These are phyloP conservation scores for Peniophora sp. DNA, from an alignment of 1,284 basidiomycete genomes.

Conservation along the genomic window DNA sequence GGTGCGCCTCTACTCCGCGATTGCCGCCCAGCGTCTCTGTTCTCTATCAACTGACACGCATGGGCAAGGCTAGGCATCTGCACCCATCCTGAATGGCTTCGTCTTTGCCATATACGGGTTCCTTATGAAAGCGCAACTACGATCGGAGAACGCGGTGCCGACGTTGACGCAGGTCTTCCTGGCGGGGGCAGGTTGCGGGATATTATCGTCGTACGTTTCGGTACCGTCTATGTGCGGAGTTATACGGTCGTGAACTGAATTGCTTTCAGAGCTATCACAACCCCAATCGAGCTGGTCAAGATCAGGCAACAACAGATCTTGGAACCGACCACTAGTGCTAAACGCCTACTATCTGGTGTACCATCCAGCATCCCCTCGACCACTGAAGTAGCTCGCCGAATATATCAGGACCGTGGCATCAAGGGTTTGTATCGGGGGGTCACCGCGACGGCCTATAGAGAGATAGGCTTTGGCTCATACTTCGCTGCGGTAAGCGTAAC, in stretches of 20 bases:
- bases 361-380: conserved; percentile 24
- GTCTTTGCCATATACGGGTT: conserved; percentile 72
- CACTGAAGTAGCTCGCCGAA: conserved; percentile 40
- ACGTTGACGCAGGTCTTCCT: conserved; percentile 63
- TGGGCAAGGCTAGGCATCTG: conserved; percentile 39
- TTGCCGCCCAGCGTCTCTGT: no score
- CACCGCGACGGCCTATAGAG: conserved; percentile 62
- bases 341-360: conserved; percentile 10
- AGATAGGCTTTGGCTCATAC: conserved; percentile 78
- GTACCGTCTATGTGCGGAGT: neutral
- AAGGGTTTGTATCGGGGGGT: conserved; percentile 74
- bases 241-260: neutral
- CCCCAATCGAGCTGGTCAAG: conserved; percentile 82
- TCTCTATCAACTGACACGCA: neutral
- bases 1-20: conserved; percentile 29
- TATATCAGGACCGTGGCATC: conserved; percentile 50
- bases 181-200: conserved; percentile 72
- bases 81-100: conserved; percentile 66
- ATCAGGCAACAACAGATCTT: conserved; percentile 59
- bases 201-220: conserved; percentile 64
- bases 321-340: conserved; percentile 28
- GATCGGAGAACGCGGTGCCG: conserved; percentile 35
- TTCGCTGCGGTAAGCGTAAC: conserved; percentile 55
- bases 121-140: conserved; percentile 53
- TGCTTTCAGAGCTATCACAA: conserved; percentile 57